Evolutionary conservation across 345 rosid species (phyloP).

Genomic region (Durio zibethinus): DNA sequence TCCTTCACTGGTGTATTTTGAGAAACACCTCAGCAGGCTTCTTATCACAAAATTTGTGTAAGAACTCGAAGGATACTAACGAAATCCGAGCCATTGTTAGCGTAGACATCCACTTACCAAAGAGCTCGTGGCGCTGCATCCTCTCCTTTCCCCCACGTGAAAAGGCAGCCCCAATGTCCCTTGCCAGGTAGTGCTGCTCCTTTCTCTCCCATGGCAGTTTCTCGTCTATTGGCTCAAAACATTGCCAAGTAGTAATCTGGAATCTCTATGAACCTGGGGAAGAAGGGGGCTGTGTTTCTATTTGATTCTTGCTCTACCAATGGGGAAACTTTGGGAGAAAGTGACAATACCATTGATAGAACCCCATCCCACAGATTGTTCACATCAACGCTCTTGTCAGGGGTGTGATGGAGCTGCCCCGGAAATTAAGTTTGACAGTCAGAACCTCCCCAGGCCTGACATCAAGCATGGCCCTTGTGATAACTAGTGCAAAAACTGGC

Average conservation of each 20-base stretch:
- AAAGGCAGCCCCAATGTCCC: slow-evolving; percentile 60
- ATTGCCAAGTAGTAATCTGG: slow-evolving; percentile 62
- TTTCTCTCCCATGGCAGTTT: slow-evolving; percentile 43
- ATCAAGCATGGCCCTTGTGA: slow-evolving; percentile 58
- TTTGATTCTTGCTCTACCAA: slow-evolving; percentile 77
- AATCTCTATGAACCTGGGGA: slow-evolving; percentile 55
- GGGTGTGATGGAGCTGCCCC: slow-evolving; percentile 65
- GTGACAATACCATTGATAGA: slow-evolving; percentile 60
- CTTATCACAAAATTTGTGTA: not conserved
- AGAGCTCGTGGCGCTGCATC: slow-evolving; percentile 64
- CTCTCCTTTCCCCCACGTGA: slow-evolving; percentile 72
- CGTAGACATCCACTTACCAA: slow-evolving; percentile 74
- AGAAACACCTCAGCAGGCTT: not conserved
- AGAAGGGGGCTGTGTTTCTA: slow-evolving; percentile 67
- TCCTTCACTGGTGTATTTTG: too few relatives aligned
- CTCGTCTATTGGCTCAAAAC: slow-evolving; percentile 66
- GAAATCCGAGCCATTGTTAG: slow-evolving; percentile 69
- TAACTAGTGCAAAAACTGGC: slow-evolving; percentile 49
- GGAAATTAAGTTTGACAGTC: slow-evolving; percentile 68
- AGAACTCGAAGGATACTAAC: slow-evolving; percentile 32
- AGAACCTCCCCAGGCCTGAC: slow-evolving; percentile 63
- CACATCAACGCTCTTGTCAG: slow-evolving; percentile 65
- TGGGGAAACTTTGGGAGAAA: slow-evolving; percentile 58
- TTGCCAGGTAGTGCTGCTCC: slow-evolving; percentile 63
- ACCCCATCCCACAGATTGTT: slow-evolving; percentile 70